Base-by-base conservation (phyloP, 257 asterid species). In the Ligustrum vulgare region DNA sequence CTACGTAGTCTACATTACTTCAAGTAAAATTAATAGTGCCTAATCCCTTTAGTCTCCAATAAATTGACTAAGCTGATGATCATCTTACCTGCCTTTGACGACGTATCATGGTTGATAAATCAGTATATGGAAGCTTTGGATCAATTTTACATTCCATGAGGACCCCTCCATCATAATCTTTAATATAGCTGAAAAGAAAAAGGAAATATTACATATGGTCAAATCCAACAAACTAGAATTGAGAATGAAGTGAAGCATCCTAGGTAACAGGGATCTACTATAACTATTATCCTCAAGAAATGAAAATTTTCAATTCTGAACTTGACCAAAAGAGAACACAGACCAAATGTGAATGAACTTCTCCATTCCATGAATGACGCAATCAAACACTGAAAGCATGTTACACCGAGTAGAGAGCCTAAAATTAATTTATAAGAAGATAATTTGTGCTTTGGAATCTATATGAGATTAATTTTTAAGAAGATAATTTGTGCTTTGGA, bases 81-180 rank as follows among this genome's bases (percentile, higher is more conserved):
- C 54, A 74, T 45, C 60, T 73, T 83, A 89, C 99, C 96, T 85
- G 97, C 78, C 98, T 93, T 80, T 95, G 99, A 79, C 91, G 91
- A 74, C 97, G 96, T 83, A 95, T 87, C 99, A 95, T 95, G 67
- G 97, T 89, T 74, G 99, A 95, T 88, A 95, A 82, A 89, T 95
- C 96, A 64, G 97, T 95, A 71, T 91, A 95, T 5, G 99, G 98
- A 83, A 95, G 96, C 86, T 95, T 95, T 18, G 98, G 99, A 76
- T 95, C 96, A 64, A 95, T 95, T 83, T 84, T 92, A 86, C 99
- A 95, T 84, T 95, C 99, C 99, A 95, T 95, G 80, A 95, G 99
- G 77, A 93, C 85, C 70, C 98, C 99, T 67, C 99, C 99, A 62
- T 95, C 99, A 58, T 95, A 95, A 81, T 95, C 99, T 84, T 95